A percentile compares a stretch with the other conserved stretches of the same genome.
Evolutionary conservation across 352 stramenopile genomes (phyloP).

Genomic region (Hyaloperonospora brassicae): DNA sequence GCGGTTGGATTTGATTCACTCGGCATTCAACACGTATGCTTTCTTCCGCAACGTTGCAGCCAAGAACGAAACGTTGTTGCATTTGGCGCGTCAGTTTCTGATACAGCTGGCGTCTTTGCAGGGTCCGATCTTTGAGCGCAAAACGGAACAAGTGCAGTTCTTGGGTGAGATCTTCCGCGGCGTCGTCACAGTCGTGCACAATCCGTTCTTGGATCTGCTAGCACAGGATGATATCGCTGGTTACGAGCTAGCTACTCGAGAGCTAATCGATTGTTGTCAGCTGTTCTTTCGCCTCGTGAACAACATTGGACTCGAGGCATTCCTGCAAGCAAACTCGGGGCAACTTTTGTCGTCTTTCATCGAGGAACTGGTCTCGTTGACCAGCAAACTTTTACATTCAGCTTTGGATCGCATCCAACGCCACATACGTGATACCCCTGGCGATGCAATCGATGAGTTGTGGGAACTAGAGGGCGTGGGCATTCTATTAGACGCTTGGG

Average conservation of each 20-base stretch:
- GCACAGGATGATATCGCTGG: slow-evolving; percentile 48
- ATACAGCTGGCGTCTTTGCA: slow-evolving; percentile 73
- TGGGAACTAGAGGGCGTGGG: slow-evolving; percentile 80
- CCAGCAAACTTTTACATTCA: slow-evolving; percentile 60
- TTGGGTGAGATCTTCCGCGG: slow-evolving; percentile 61
- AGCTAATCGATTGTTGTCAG: slow-evolving; percentile 82
- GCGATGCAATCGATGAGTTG: slow-evolving; percentile 57
- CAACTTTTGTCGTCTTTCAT: slow-evolving; percentile 55
- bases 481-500: slow-evolving; percentile 75
- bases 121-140: slow-evolving; percentile 58
- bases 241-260: slow-evolving; percentile 62
- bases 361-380: slow-evolving; percentile 61
- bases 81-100: slow-evolving; percentile 70
- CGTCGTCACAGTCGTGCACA: slow-evolving; percentile 52
- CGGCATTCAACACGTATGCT: slow-evolving; percentile 80
- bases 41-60: slow-evolving; percentile 63
- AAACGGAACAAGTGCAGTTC: slow-evolving; percentile 57
- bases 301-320: slow-evolving; percentile 56
- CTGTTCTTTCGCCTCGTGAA: slow-evolving; percentile 68
- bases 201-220: slow-evolving; percentile 70
- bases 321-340: slow-evolving; percentile 30
- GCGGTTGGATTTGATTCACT: slow-evolving; percentile 67
- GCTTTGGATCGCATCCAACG: slow-evolving; percentile 54
- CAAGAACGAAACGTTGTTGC: slow-evolving; percentile 64
- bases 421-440: slow-evolving; percentile 37